Evolutionary conservation across 345 rosid species (phyloP), one percentile per base, ranked within the genome.

Genomic region (Aquilaria yunnanensis): DNA sequence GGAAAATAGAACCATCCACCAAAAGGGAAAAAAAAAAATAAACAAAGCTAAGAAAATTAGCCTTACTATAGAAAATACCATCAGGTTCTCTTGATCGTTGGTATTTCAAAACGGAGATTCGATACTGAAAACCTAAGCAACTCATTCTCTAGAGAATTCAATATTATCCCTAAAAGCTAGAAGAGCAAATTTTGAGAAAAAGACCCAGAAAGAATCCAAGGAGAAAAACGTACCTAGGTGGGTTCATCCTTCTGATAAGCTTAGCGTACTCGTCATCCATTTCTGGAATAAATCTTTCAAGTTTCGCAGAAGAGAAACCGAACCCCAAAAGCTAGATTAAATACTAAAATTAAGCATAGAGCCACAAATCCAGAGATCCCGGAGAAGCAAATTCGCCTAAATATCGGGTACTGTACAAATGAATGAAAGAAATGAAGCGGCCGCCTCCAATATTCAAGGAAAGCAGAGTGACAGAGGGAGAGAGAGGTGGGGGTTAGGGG

Each of bases 251-350:
- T 72, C 96, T 74, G 74, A 90, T 70, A 66, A 90, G 85, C 86
- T 90, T 90, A 37, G 93, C 89, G 61, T 72, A 90, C 74, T 88
- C 93, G 64, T 88, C 97, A 66, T 88, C 96, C 87, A 85, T 82
- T 72, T 41, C 29, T 8, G 14, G 32, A 4, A 12, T 5, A 33
- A 47, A 31, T 9, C 32, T 10, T 11, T 14, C 57, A 57, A 70
- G 51, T 12, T 52, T 48, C 34, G 32, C 30, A 46, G 45, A 72
- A 51, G 33, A n/a, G 7, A 11, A 51, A 62, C 14, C 32, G 2
- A 47, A 34, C n/a, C 10, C 41, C 10, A 29, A n/a, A 50, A 57
- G 23, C 0, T 1, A 71, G 43, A 3, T 23, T 23, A 23, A 23
- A 23, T 23, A 23, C 23, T 23, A 23, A 23, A 23, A 23, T 23